These are phyloP conservation scores for Saccharomyces eubayanus DNA, from an alignment of 805 yeast genomes.

Conservation along the genomic window DNA sequence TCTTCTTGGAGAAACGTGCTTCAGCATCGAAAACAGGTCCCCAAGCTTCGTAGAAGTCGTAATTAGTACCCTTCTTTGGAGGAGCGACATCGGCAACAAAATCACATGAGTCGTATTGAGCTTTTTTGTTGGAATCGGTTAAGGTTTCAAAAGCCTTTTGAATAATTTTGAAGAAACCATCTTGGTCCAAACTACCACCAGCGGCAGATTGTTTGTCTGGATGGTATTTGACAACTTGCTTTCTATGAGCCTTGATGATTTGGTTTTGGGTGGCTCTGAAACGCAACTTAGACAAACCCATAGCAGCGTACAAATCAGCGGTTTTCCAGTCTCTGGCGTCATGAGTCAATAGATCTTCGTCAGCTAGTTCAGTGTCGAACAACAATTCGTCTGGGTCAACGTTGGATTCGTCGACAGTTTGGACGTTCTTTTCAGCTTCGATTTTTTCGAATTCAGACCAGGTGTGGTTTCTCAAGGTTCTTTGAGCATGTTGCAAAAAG, in stretches of 20 bases:
- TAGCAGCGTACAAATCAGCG: conserved; percentile 91
- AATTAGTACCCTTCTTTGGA: conserved; percentile 54
- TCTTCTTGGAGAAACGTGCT: conserved; percentile 83
- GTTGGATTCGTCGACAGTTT: conserved; percentile 51
- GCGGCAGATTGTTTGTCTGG: conserved; percentile 95
- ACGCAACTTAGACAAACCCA: conserved; percentile 88
- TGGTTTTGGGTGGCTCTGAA: conserved; percentile 87
- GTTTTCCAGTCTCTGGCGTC: conserved; percentile 98
- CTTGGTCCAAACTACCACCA: conserved; percentile 78
- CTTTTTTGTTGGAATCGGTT: conserved; percentile 78
- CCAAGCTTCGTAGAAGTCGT: conserved; percentile 89
- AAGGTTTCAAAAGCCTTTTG: conserved; percentile 92
- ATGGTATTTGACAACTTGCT: conserved; percentile 91
- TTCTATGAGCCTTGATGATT: conserved; percentile 93
- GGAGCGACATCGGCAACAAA: conserved; percentile 76
- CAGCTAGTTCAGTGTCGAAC: conserved; percentile 52
- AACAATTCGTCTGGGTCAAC: conserved; percentile 50
- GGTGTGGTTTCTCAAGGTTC: conserved; percentile 92
- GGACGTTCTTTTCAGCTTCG: conserved; percentile 84
- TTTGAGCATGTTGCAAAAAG: conserved; percentile 92
- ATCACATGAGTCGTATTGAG: conserved; percentile 94
- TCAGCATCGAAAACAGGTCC: conserved; percentile 85
- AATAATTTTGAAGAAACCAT: conserved; percentile 94
- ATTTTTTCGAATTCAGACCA: conserved; percentile 96
- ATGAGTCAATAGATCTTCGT: conserved; percentile 68